phyloP scores from a whole-genome alignment of 306 rosid genomes.

The Glycine latifolia region DNA sequence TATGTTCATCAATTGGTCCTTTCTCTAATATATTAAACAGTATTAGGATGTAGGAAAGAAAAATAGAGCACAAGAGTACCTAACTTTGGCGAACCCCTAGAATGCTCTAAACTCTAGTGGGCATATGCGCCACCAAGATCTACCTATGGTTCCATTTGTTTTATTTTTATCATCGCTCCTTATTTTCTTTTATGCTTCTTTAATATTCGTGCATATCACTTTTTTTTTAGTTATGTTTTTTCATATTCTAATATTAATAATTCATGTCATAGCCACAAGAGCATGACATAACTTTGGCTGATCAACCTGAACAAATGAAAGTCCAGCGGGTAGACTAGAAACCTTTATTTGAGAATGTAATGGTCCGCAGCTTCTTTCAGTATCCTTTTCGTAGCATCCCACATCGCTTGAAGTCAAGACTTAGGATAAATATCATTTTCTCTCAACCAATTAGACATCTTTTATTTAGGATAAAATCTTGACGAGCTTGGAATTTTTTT shows the following conservation, averaged over 20 bases:
- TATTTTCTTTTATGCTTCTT: no score
- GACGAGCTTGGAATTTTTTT: no score
- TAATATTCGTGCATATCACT: constrained; percentile 44
- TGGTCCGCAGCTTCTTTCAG: no score
- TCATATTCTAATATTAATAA: neutral
- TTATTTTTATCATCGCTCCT: constrained; percentile 20
- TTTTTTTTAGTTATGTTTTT: neutral
- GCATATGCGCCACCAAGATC: constrained; percentile 49
- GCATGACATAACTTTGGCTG: neutral
- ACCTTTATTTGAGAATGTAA: no score
- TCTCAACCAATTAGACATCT: no score
- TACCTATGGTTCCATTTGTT: constrained; percentile 46
- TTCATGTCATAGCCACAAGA: neutral
- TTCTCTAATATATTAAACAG: constrained; percentile 60
- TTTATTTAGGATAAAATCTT: no score
- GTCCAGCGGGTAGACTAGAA: no score
- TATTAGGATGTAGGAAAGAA: constrained; percentile 45
- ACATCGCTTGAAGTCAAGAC: no score
- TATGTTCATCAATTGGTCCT: constrained; percentile 99
- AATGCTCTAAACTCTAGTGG: constrained; percentile 39
- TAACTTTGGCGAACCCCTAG: constrained; percentile 38
- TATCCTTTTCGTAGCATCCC: no score
- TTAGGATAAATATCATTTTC: no score
- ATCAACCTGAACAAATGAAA: neutral
- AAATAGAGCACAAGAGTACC: constrained; percentile 43